A percentile compares a stretch with the other conserved stretches of the same genome.
phyloP scores from a whole-genome alignment of 2,329 filamentous ascomycete species.

The Colletotrichum lentis region DNA sequence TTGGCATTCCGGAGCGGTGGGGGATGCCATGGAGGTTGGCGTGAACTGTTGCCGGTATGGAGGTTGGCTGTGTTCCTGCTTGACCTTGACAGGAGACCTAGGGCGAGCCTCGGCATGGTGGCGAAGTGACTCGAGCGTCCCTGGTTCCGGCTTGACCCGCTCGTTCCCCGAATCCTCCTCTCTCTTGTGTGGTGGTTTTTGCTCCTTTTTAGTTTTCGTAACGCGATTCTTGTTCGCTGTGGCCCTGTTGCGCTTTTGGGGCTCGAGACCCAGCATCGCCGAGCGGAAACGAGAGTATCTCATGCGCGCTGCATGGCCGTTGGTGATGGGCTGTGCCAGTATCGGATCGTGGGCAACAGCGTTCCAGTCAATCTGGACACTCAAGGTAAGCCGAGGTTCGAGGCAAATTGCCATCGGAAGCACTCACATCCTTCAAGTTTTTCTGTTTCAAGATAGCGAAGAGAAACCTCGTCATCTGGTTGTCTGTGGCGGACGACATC shows the following conservation, averaged over 20 bases:
- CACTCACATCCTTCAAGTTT: slow-evolving; percentile 66
- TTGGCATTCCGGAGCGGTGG: slow-evolving; percentile 45
- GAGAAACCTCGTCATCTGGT: slow-evolving; percentile 65
- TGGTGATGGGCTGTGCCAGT: slow-evolving; percentile 62
- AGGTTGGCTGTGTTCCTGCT: slow-evolving; percentile 50
- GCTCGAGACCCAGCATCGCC: slow-evolving; percentile 57
- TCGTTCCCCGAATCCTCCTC: slow-evolving; percentile 44
- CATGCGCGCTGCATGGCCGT: slow-evolving; percentile 69
- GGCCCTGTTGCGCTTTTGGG: slow-evolving; percentile 57
- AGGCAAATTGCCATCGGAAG: slow-evolving; percentile 36
- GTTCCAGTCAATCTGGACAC: slow-evolving; percentile 66
- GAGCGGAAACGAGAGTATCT: slow-evolving; percentile 63
- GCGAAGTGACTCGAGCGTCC: slow-evolving; percentile 39
- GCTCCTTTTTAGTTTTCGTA: slow-evolving; percentile 56
- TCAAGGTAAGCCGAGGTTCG: slow-evolving; percentile 36
- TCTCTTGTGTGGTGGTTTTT: slow-evolving; percentile 49
- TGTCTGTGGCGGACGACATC: slow-evolving; percentile 66
- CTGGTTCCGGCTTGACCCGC: slow-evolving; percentile 53
- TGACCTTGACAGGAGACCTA: slow-evolving; percentile 45
- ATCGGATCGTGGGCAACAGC: slow-evolving; percentile 64
- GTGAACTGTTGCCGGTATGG: slow-evolving; percentile 48
- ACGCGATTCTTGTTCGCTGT: slow-evolving; percentile 53
- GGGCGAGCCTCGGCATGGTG: slow-evolving; percentile 17
- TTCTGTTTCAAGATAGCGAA: slow-evolving; percentile 69
- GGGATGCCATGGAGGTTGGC: slow-evolving; percentile 49